Conservation (phyloP, 805 yeast genomes). For the Zygosaccharomyces rouxii region DNA sequence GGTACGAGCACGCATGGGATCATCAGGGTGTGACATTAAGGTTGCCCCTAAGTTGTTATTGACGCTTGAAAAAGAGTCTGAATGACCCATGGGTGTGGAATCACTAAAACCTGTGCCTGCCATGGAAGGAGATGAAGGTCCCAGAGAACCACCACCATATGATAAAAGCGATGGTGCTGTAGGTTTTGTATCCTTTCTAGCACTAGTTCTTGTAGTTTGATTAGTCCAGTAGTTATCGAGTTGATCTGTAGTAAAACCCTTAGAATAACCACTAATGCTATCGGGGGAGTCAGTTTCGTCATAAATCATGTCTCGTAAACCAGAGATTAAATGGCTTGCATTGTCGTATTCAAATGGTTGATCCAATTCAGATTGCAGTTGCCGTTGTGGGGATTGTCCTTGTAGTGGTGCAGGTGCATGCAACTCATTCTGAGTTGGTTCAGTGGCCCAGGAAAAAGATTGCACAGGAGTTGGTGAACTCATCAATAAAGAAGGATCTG, state of each 20-base stretch:
- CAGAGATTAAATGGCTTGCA: conserved; percentile 30
- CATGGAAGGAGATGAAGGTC: conserved; percentile 11
- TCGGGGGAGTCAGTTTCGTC: conserved; percentile 32
- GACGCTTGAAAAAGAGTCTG: conserved; percentile 7
- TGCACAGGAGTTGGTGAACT: conserved; percentile 6
- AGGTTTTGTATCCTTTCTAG: not conserved
- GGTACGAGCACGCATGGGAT: not conserved
- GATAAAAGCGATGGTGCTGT: conserved; percentile 3
- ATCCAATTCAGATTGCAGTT: conserved; percentile 14
- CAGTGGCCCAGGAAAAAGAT: conserved; percentile 10
- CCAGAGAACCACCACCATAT: conserved; percentile 1
- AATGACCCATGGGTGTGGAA: conserved; percentile 5
- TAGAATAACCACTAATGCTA: conserved; percentile 29
- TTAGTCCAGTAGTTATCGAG: conserved; percentile 34
- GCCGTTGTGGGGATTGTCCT: conserved; percentile 11
- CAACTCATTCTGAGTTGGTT: not conserved
- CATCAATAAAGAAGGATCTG: not conserved
- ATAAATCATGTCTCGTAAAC: conserved; percentile 33
- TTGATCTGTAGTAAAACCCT: conserved; percentile 35
- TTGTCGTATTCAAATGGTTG: conserved; percentile 31
- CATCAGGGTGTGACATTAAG: not conserved
- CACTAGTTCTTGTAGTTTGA: conserved; percentile 7
- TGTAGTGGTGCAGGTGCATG: conserved; percentile 1
- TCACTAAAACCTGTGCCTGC: conserved; percentile 14
- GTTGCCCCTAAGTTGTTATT: not conserved